These are phyloP conservation scores for Aspergillus ibericus DNA, from an alignment of 2,329 filamentous ascomycete genomes.

Conservation along the genomic window DNA sequence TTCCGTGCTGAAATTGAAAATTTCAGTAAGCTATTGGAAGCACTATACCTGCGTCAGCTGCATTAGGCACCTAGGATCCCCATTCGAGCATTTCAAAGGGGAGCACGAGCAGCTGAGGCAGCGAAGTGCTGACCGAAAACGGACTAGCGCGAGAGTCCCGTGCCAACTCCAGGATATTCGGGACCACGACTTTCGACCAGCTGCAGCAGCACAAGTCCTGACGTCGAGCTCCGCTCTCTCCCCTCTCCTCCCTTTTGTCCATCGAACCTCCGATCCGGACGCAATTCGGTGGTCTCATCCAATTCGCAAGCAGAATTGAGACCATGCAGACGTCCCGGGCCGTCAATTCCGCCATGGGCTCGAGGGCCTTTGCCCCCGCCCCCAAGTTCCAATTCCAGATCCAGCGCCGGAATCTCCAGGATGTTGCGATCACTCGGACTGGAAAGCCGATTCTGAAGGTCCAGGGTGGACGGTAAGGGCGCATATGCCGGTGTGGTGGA, in stretches of 20 bases:
- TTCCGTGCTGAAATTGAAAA: background rate
- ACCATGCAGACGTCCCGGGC: constrained; percentile 49
- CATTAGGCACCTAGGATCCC: background rate
- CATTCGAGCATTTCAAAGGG: background rate
- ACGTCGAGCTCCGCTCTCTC: constrained; percentile 31
- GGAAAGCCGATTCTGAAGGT: constrained; percentile 91
- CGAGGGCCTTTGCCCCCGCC: constrained; percentile 38
- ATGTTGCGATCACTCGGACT: constrained; percentile 90
- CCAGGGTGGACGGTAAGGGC: constrained; percentile 79
- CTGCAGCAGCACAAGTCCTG: constrained; percentile 22
- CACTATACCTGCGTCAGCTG: too few relatives aligned
- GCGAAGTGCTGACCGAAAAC: constrained; percentile 23
- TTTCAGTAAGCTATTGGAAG: too few relatives aligned
- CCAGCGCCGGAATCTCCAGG: constrained; percentile 61
- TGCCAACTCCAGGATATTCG: constrained; percentile 25
- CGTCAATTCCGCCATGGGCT: constrained; percentile 43
- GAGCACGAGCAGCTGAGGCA: background rate
- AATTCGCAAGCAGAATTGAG: constrained; percentile 31
- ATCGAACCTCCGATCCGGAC: constrained; percentile 21
- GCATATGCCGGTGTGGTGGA: constrained; percentile 13
- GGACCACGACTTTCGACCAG: constrained; percentile 23
- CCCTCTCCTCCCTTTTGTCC: constrained; percentile 25
- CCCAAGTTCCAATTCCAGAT: constrained; percentile 41
- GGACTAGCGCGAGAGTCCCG: constrained; percentile 36
- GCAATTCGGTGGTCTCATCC: constrained; percentile 28